Evolutionary conservation across 352 stramenopile species (phyloP).

Genomic region (Phytophthora colocasiae): DNA sequence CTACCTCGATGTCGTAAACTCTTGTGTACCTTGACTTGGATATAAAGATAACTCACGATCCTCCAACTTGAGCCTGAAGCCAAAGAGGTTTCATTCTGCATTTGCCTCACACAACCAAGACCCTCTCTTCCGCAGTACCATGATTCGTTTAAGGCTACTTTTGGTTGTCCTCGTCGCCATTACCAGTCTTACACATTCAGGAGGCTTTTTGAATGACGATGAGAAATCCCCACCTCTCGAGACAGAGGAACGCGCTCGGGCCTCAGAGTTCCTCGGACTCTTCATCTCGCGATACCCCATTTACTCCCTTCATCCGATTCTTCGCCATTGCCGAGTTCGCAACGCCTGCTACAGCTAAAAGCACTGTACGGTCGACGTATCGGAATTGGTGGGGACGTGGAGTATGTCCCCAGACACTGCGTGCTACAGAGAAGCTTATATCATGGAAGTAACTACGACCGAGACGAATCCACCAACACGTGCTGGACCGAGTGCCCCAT

Average conservation of each 20-base stretch:
- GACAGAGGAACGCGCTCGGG: neutral
- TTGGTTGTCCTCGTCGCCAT: conserved; percentile 3
- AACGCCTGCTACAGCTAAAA: conserved; percentile 25
- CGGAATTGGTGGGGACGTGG: conserved; percentile 50
- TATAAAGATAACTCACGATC: conserved; percentile 6
- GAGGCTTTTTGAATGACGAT: too few species aligned
- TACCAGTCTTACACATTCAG: conserved; percentile 2
- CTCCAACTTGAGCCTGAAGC: too few species aligned
- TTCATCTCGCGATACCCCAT: neutral
- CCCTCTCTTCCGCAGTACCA: too few species aligned
- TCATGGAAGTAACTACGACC: conserved; percentile 51
- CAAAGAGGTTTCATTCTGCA: conserved; percentile 21
- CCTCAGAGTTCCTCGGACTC: neutral
- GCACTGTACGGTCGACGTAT: conserved; percentile 31
- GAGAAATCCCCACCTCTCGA: neutral
- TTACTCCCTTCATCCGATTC: neutral
- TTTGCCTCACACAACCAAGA: conserved; percentile 3
- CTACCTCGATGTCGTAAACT: conserved; percentile 1
- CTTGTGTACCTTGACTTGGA: neutral
- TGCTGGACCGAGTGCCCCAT: conserved; percentile 68
- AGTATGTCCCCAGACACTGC: conserved; percentile 28
- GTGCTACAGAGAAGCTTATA: conserved; percentile 42
- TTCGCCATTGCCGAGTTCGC: conserved; percentile 8
- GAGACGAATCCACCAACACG: conserved; percentile 52
- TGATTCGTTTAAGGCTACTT: conserved; percentile 6